phyloP scores from a whole-genome alignment of 2,329 filamentous ascomycete genomes.

The Cladophialophora psammophila region DNA sequence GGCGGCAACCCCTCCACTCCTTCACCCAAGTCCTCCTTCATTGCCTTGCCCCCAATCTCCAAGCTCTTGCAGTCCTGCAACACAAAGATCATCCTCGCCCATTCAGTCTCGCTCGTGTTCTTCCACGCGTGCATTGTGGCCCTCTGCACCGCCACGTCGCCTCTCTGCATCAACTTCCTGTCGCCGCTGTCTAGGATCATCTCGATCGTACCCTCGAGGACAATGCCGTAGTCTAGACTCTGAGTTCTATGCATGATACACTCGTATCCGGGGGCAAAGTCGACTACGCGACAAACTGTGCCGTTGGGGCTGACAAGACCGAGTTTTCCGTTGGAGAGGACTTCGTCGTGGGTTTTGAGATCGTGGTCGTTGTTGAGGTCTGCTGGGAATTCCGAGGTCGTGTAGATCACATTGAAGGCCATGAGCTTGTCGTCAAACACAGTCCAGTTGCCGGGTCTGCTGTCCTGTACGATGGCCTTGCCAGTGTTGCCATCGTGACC shows the following conservation, averaged over 20 bases:
- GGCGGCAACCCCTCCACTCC: constrained; percentile 36
- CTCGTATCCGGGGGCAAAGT: constrained; percentile 55
- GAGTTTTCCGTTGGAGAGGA: constrained; percentile 41
- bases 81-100: constrained; percentile 41
- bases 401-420: constrained; percentile 53
- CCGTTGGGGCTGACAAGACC: constrained; percentile 47
- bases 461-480: constrained; percentile 49
- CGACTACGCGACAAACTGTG: constrained; percentile 42
- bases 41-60: constrained; percentile 35
- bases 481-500: constrained; percentile 46
- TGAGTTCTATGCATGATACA: constrained; percentile 62
- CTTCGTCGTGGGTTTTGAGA: constrained; percentile 44
- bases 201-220: constrained; percentile 63
- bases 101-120: constrained; percentile 44
- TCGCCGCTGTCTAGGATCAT: constrained; percentile 62
- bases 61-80: constrained; percentile 39
- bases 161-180: constrained; percentile 54
- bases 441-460: constrained; percentile 43
- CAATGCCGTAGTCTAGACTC: constrained; percentile 63
- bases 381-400: constrained; percentile 48
- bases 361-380: constrained; percentile 49
- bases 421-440: constrained; percentile 43
- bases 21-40: constrained; percentile 39
- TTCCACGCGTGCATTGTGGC: constrained; percentile 53
- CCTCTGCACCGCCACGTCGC: constrained; percentile 64